phyloP scores from a whole-genome alignment of 1,284 basidiomycete genomes.

The Cerioporus squamosus region DNA sequence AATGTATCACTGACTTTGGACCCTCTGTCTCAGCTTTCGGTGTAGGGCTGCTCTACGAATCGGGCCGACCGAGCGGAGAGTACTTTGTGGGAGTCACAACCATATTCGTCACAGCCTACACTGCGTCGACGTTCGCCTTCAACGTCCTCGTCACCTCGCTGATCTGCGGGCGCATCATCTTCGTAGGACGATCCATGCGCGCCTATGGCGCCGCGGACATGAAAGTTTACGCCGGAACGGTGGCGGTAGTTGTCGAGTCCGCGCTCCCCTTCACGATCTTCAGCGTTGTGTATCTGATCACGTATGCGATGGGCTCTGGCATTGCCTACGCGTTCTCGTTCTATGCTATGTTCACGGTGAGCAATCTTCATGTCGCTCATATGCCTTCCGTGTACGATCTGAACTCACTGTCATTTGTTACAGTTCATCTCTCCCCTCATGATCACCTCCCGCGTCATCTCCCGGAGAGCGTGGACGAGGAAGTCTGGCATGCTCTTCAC shows the following conservation, averaged over 20 bases:
- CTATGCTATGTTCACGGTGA: conserved; percentile 28
- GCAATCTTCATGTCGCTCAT: background rate
- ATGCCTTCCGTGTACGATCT: background rate
- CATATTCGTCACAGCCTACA: conserved; percentile 19
- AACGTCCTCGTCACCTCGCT: conserved; percentile 24
- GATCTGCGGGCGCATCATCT: conserved; percentile 22
- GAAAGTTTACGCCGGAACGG: conserved; percentile 15
- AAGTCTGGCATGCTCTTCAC: conserved; percentile 15
- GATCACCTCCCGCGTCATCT: conserved; percentile 38
- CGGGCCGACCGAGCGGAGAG: conserved; percentile 22
- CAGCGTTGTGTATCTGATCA: conserved; percentile 21
- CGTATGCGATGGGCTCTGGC: conserved; percentile 19
- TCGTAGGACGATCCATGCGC: conserved; percentile 6
- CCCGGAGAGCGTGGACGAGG: conserved; percentile 35
- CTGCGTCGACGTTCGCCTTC: conserved; percentile 21
- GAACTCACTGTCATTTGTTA: too few species aligned
- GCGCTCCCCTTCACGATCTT: conserved; percentile 26
- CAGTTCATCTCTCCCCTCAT: conserved; percentile 38
- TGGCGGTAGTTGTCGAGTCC: conserved; percentile 24
- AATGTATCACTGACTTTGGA: background rate
- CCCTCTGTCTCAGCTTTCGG: conserved; percentile 7
- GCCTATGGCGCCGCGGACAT: background rate
- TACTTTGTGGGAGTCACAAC: conserved; percentile 23
- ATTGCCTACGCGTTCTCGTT: conserved; percentile 22
- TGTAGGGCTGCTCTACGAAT: conserved; percentile 22